phyloP scores from a whole-genome alignment of 1,139 yeast species.

The Hyphopichia wangnamkhiaoensis region DNA sequence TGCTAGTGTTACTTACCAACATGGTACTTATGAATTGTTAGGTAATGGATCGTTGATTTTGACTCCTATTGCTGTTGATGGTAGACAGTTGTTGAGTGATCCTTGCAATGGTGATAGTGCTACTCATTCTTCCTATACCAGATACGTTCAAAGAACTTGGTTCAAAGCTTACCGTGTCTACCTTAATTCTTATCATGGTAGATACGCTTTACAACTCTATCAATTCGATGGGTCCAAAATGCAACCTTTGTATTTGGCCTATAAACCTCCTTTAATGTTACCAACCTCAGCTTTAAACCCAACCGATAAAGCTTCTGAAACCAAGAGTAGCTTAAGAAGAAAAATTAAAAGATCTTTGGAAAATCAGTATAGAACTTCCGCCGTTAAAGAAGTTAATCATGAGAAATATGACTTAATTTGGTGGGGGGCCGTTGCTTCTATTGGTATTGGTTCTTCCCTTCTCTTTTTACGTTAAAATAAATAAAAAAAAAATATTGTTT shows the following conservation, averaged over 20 bases:
- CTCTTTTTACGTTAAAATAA: constrained; percentile 18
- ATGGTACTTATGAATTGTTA: constrained; percentile 71
- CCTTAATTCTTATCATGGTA: constrained; percentile 81
- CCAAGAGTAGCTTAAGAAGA: constrained; percentile 41
- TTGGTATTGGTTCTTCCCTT: constrained; percentile 26
- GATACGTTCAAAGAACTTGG: constrained; percentile 69
- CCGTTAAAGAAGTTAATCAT: constrained; percentile 48
- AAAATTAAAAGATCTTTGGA: constrained; percentile 72
- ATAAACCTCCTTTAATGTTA: constrained; percentile 92
- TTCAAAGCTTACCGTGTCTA: constrained; percentile 60
- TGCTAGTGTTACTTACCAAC: constrained; percentile 84
- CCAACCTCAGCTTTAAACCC: constrained; percentile 93
- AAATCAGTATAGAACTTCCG: constrained; percentile 78
- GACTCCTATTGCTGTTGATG: constrained; percentile 82
- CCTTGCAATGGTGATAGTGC: constrained; percentile 66
- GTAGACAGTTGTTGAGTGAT: constrained; percentile 84
- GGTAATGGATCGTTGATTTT: constrained; percentile 68
- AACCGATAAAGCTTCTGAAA: constrained; percentile 50
- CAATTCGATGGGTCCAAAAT: constrained; percentile 80
- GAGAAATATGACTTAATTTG: constrained; percentile 48
- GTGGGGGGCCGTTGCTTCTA: constrained; percentile 40
- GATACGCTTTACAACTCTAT: constrained; percentile 70
- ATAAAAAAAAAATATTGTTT: background rate
- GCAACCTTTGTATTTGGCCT: constrained; percentile 89
- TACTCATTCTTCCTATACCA: constrained; percentile 56